phyloP scores from a whole-genome alignment of 192 early-diverging fungal genomes.

The Phycomyces nitens region DNA sequence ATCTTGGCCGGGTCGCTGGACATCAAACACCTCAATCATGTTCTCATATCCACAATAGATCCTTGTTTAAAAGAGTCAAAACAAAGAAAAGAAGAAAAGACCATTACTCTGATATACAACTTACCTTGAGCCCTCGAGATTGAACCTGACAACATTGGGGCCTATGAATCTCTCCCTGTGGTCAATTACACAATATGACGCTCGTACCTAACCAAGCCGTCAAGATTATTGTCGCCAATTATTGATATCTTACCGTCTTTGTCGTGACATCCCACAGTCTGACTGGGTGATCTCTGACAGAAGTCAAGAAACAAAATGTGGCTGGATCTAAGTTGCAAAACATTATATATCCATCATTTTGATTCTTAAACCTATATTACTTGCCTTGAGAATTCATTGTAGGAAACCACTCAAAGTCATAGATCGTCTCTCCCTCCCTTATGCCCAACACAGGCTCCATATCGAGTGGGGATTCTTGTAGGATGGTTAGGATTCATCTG shows the following conservation, averaged over 20 bases:
- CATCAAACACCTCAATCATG: constrained; percentile 68
- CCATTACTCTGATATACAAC: constrained; percentile 2
- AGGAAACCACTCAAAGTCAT: constrained; percentile 67
- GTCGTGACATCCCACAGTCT: constrained; percentile 71
- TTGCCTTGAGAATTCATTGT: constrained; percentile 49
- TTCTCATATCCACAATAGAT: constrained; percentile 70
- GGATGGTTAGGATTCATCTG: no score
- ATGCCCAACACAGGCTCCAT: constrained; percentile 23
- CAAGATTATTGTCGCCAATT: no score
- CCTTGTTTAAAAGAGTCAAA: constrained; percentile 24
- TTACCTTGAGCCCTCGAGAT: constrained; percentile 60
- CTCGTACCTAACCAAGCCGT: constrained; percentile 55
- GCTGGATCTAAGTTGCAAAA: constrained; percentile 39
- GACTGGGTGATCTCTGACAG: constrained; percentile 72
- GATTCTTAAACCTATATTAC: no score
- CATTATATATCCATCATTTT: neutral
- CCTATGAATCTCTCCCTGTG: constrained; percentile 62
- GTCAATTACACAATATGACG: constrained; percentile 65
- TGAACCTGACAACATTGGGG: constrained; percentile 65
- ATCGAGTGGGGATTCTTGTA: neutral
- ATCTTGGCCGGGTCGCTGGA: constrained; percentile 56
- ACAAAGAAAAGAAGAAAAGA: neutral
- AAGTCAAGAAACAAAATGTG: constrained; percentile 59
- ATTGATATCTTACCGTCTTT: constrained; percentile 51
- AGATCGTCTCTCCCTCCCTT: constrained; percentile 50